Conservation (phyloP, 129 eudicot genomes). For the Chrysanthemum makinoi region DNA sequence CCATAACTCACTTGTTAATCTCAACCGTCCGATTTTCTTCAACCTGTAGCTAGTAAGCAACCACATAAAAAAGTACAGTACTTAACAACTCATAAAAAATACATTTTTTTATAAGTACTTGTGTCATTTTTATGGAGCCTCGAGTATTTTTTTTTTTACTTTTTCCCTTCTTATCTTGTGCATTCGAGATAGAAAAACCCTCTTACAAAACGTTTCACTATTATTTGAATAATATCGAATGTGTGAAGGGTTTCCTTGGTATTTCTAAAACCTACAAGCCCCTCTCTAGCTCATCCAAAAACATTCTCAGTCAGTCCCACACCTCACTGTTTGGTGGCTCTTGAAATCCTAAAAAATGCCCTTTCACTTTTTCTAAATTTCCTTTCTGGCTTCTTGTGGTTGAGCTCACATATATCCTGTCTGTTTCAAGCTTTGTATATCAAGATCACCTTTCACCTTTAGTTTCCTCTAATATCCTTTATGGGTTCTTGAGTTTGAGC, state of each 20-base stretch:
- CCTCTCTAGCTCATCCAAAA: neutral
- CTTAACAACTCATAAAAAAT: too few relatives aligned
- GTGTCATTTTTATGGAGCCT: too few relatives aligned
- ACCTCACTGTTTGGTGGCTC: conserved; percentile 19
- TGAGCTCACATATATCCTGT: neutral
- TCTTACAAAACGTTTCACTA: too few relatives aligned
- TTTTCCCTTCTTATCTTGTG: too few relatives aligned
- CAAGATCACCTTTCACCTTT: neutral
- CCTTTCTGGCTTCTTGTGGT: neutral
- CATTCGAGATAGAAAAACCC: too few relatives aligned
- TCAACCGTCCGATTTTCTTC: neutral
- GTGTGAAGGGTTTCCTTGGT: conserved; percentile 4
- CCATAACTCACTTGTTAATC: conserved; percentile 1
- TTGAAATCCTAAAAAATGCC: conserved; percentile 15
- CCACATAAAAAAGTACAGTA: too few relatives aligned
- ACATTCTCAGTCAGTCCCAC: conserved; percentile 16
- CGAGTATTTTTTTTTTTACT: too few relatives aligned
- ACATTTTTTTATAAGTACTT: too few relatives aligned
- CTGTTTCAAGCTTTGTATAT: neutral
- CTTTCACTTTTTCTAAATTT: neutral
- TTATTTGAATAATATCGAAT: neutral
- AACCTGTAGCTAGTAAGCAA: neutral
- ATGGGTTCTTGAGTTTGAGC: conserved; percentile 1
- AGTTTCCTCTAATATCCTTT: too few relatives aligned
- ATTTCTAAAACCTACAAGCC: conserved; percentile 9